These are phyloP conservation scores for Schizosaccharomyces lindneri DNA, from an alignment of 805 yeast species.

Conservation along the genomic window DNA sequence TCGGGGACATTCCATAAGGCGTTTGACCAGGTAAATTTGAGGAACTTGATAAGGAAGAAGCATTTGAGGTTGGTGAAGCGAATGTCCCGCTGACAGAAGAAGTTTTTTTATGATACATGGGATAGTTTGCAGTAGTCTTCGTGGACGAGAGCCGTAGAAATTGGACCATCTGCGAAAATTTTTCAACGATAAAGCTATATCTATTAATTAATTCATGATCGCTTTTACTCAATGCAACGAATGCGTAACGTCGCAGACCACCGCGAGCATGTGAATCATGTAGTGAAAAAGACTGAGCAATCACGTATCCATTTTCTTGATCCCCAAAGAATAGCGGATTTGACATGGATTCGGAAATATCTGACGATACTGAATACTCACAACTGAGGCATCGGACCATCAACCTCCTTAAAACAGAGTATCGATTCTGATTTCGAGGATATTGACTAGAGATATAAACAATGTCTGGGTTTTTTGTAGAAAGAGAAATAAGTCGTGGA, in stretches of 20 bases:
- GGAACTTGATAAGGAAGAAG: neutral
- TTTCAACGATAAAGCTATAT: neutral
- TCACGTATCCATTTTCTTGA: conserved; percentile 4
- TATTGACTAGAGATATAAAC: conserved; percentile 9
- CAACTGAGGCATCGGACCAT: conserved; percentile 10
- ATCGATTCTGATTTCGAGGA: conserved; percentile 11
- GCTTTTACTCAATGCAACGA: neutral
- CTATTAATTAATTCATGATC: neutral
- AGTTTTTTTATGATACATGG: neutral
- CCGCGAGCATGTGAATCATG: conserved; percentile 1
- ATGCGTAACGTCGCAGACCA: neutral
- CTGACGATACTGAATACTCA: conserved; percentile 5
- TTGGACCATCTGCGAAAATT: neutral
- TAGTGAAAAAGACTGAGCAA: neutral
- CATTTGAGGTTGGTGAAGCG: neutral
- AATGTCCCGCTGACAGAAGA: neutral
- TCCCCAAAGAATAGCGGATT: conserved; percentile 5
- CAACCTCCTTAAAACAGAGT: conserved; percentile 10
- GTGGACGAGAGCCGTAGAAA: neutral
- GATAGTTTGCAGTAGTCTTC: neutral
- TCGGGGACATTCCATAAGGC: neutral
- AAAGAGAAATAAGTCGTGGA: neutral
- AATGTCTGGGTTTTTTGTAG: neutral
- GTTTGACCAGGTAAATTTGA: neutral
- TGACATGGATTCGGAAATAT: neutral